Evolutionary conservation across 1,139 yeast genomes (phyloP), one percentile per base, ranked within the genome.

Genomic region (Yamadazyma blattariae): DNA sequence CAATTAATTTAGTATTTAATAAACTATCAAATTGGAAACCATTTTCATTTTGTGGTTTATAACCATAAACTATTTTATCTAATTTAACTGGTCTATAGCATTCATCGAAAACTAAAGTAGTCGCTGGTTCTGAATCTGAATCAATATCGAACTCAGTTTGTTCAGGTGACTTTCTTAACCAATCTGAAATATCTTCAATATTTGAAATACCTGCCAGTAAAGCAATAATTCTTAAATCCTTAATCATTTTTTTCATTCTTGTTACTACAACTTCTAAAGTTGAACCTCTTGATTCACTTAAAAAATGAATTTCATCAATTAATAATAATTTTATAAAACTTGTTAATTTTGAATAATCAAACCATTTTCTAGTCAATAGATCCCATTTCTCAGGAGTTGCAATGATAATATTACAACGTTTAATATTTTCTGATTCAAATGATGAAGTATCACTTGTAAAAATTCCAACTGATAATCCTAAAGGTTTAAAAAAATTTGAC

Each of bases 41-140:
- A 44, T 72, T 71, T 8, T 52, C 62, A 9, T 60, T 42, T 5
- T 45, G 52, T 9, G 62, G 59, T 17, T 55, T 53, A 39, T 56
- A 71, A 0, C 77, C 78, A 41, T 57, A 59, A 6, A 77, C 76
- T n/a, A 56, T 44, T 40, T 57, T 67, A 5, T 59, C 49, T 14
- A 76, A 49, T 21, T 48, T 41, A 0, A 74, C 78, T 4, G 78
- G 68, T 21, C 79, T 51, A 43, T 65, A 74, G 2, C 63, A 58
- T 19, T 73, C 77, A 20, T 69, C 75, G 53, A 67, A 76, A 0
- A 52, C 51, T 33, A 71, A 40, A 2, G 66, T 54, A 8, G 48
- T 42, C 0, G 74, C 68, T 1, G 97, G 96, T 54, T 95, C 82
- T 55, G 90, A 92, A 1, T 96, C 96, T 45, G 90, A 35, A n/a